These are phyloP conservation scores for Nemania serpens DNA, from an alignment of 2,329 filamentous ascomycete genomes.

Conservation along the genomic window DNA sequence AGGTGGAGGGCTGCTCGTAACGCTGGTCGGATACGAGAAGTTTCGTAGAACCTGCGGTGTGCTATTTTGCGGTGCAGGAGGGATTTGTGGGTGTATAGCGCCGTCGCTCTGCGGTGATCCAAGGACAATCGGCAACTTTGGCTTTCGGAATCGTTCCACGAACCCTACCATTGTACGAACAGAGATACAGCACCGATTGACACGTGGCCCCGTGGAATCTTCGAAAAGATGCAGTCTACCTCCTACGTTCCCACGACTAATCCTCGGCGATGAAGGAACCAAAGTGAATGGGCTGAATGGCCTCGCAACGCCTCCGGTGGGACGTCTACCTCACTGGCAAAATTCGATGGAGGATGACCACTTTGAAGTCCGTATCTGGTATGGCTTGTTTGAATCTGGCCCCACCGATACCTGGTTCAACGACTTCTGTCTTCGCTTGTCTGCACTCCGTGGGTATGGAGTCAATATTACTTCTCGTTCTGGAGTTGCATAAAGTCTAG, in stretches of 20 bases:
- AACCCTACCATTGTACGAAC: constrained; percentile 38
- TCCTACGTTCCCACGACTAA: background rate
- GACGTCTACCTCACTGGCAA: too few relatives aligned
- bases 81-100: constrained; percentile 17
- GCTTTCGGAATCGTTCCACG: constrained; percentile 37
- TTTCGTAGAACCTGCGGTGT: constrained; percentile 36
- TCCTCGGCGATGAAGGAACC: background rate
- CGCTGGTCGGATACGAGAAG: constrained; percentile 41
- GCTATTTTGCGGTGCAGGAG: constrained; percentile 19
- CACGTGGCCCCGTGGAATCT: background rate
- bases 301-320: background rate
- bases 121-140: constrained; percentile 31
- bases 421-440: too few relatives aligned
- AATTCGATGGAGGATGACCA: too few relatives aligned
- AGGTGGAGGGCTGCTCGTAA: constrained; percentile 22
- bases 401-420: too few relatives aligned
- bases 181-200: constrained; percentile 5
- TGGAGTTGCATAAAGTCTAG: too few relatives aligned
- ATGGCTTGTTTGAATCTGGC: too few relatives aligned
- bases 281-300: background rate
- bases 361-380: too few relatives aligned
- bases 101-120: constrained; percentile 31
- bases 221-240: background rate
- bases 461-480: too few relatives aligned
- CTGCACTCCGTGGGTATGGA: too few relatives aligned